Base-by-base conservation (phyloP, 495 filamentous ascomycete genomes). In the Aspergillus conjunctus region DNA sequence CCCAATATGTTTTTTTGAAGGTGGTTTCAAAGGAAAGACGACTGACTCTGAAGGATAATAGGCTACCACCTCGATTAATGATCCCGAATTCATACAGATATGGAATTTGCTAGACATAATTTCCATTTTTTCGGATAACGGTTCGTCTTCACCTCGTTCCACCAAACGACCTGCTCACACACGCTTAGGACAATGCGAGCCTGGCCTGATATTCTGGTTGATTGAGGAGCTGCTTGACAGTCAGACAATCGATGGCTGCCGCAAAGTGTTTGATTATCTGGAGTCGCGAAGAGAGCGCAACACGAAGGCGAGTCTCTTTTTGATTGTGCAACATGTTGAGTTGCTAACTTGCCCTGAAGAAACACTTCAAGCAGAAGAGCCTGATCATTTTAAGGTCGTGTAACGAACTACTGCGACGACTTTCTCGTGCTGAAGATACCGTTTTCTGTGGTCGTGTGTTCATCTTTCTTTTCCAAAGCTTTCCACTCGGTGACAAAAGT, bases 381-480 rank as follows among this genome's bases (percentile, higher is more conserved):
- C 76, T 97, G 46, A 84, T 96, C 56, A 92, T 97, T 62, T 79
- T 99, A 4, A 83, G 94, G 66, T 88, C 90, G 20, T 98, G 95
- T 78, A 99, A 98, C 73, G 95, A 98, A 73, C 82, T 99, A 3
- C 84, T 98, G 9, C 87, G 94, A 50, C 83, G 94, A 56, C 80
- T 99, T 4, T 98, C 94, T 3, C 82, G 96, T 49, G 92, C 94
- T 4, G 92, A 97, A 67, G 95, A 99, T 74, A 91, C 95, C 0
- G 93, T 96, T 3, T 99, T 98, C 72, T 97, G 93, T 71, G 94
- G 94, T 37, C 83, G 93, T 46, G 93, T 99, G 20, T 96, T 96
- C 69, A 96, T 99, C 63, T 99, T 96, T 68, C 85, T 98, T 58
- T 98, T 97, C 73, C 94, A 98, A 72, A 95, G 91, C 71, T 97